These are phyloP conservation scores for Metarhizium album DNA, from an alignment of 2,329 filamentous ascomycete species.

Conservation along the genomic window DNA sequence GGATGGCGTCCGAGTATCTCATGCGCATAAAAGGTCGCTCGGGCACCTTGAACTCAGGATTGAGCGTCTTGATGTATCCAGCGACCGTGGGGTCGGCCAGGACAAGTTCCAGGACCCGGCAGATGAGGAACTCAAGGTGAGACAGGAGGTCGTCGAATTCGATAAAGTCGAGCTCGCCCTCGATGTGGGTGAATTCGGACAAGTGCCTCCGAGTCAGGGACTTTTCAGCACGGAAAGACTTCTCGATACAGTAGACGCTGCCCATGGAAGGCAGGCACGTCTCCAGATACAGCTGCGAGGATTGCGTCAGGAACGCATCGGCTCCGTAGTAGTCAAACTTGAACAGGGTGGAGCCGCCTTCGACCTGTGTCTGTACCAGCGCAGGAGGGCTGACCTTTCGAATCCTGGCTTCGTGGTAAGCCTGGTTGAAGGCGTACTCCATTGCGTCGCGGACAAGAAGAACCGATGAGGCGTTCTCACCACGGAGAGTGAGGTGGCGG, in stretches of 20 bases:
- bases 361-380: constrained; percentile 89
- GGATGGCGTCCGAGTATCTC: constrained; percentile 87
- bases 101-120: constrained; percentile 69
- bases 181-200: constrained; percentile 93
- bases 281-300: constrained; percentile 94
- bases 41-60: constrained; percentile 80
- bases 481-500: constrained; percentile 75
- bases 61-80: constrained; percentile 69
- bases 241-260: constrained; percentile 95
- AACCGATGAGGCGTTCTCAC: constrained; percentile 72
- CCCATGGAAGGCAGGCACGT: constrained; percentile 84
- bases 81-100: constrained; percentile 64
- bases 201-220: constrained; percentile 87
- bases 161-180: constrained; percentile 95
- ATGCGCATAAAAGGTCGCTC: constrained; percentile 85
- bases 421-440: constrained; percentile 68
- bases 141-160: constrained; percentile 77
- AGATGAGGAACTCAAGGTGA: constrained; percentile 81
- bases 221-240: constrained; percentile 97
- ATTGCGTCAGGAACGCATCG: constrained; percentile 88
- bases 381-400: constrained; percentile 82
- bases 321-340: constrained; percentile 82
- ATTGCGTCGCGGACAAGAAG: constrained; percentile 79
- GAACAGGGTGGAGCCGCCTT: constrained; percentile 88
- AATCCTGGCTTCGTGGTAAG: constrained; percentile 66